phyloP scores from a whole-genome alignment of 306 rosid species.

The Malus sylvestris region DNA sequence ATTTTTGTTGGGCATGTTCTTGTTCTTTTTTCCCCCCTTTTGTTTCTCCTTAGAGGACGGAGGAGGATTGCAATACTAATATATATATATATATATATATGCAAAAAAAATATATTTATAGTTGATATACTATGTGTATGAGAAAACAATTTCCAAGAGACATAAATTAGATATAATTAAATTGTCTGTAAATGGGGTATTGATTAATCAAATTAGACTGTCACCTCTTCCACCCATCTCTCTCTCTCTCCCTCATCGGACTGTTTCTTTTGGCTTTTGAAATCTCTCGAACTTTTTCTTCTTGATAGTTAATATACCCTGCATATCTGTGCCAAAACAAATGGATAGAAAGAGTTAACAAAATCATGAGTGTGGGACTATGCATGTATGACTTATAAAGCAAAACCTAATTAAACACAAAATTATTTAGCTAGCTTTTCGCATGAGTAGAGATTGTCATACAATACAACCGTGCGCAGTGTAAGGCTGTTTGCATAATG shows the following conservation, averaged over 20 bases:
- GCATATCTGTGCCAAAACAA: not conserved
- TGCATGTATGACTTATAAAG: not conserved
- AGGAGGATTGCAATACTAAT: too few species aligned
- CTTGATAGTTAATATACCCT: not conserved
- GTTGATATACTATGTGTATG: too few species aligned
- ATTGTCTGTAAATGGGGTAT: not conserved
- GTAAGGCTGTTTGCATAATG: slow-evolving; percentile 7
- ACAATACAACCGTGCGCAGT: slow-evolving; percentile 6
- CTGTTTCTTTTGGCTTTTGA: not conserved
- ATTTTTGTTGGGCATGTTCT: too few species aligned
- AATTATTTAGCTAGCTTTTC: not conserved
- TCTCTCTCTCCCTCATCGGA: not conserved
- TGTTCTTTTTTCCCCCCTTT: too few species aligned
- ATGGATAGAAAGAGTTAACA: not conserved
- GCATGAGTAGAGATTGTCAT: not conserved
- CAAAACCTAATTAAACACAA: not conserved
- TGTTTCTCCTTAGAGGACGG: too few species aligned
- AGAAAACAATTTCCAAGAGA: not conserved
- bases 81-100: too few species aligned
- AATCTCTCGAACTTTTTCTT: not conserved
- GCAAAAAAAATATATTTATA: too few species aligned
- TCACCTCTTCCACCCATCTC: not conserved
- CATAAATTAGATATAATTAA: not conserved
- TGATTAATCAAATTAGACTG: not conserved
- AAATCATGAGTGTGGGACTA: not conserved